Base-by-base conservation (phyloP, 352 stramenopile species). In the Pythium pyrilobum region DNA sequence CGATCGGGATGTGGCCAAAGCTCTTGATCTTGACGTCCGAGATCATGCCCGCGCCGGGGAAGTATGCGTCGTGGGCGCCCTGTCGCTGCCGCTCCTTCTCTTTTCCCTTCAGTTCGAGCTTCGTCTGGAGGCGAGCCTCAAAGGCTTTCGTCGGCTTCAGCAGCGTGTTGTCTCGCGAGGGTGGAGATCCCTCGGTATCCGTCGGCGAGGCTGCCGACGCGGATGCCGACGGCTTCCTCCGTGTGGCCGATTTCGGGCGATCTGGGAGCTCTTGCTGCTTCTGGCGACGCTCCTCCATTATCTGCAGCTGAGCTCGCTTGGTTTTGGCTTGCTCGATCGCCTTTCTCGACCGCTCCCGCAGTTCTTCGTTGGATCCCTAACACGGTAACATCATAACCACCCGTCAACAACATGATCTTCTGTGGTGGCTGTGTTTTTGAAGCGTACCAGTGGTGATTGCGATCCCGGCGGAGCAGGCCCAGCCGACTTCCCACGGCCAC, bases 1-100 rank as follows among this genome's bases (percentile, higher is more conserved):
- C 74, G 54, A 88, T 87, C 18, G 77, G 59, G 7, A 83, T 60
- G 38, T 90, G 77, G 0, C 77, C 75, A 45, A 87, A 89, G 51
- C 76, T 87, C 40, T 85, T 86, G 31, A 81, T 53, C 54, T 81
- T 86, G 10, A 77, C 75, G 33, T 86, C 73, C 18, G 64, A 57
- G 37, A 76, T 69, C 38, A 71, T 64, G n/a, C 56, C 51, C 2
- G 72, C 59, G 10, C 74, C 71, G 28, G 77, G 67, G 21, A 88
- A 77, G 37, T 75, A 79, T 9, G 62, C 36, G 12, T 84, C 72
- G n/a, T 90, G 77, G 2, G 77, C 77, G n/a, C 44, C 67, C 54
- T 83, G 72, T 0, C 45, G 69, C 32, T 69, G 36, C 2, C 78
- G 66, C 25, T 63, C 49, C 33, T 66, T 66, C 29, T 65, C 58